Conservation (phyloP, 768 basidiomycete species). For the Coprinopsis cinerea region DNA sequence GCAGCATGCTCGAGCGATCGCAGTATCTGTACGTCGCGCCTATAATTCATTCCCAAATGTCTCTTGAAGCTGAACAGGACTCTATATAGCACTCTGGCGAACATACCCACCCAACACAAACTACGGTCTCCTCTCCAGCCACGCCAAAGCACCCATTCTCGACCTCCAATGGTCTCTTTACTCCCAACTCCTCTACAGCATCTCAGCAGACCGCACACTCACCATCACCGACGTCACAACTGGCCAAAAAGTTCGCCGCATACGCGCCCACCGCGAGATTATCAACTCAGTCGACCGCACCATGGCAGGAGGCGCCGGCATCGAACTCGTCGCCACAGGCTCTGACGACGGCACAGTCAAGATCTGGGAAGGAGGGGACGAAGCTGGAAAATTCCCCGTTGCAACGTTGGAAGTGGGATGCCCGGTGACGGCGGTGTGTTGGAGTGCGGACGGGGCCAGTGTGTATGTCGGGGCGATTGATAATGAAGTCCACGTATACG, state of each 20-base stretch:
- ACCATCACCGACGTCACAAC: conserved; percentile 73
- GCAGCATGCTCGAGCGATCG: conserved; percentile 90
- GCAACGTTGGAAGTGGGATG: conserved; percentile 81
- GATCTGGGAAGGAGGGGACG: conserved; percentile 86
- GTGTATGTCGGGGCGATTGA: conserved; percentile 92
- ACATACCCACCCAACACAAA: conserved; percentile 92
- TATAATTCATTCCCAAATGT: background rate
- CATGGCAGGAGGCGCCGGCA: conserved; percentile 75
- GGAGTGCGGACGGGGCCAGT: conserved; percentile 86
- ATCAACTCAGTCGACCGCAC: conserved; percentile 88
- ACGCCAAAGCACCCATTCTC: conserved; percentile 87
- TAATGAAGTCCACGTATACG: conserved; percentile 95
- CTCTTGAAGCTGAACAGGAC: background rate
- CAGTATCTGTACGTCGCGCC: conserved; percentile 67
- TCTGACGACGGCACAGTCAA: conserved; percentile 91
- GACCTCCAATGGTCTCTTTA: conserved; percentile 88
- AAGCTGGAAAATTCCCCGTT: conserved; percentile 65
- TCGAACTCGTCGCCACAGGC: conserved; percentile 81
- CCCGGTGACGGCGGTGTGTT: conserved; percentile 88
- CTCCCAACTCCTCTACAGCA: conserved; percentile 70
- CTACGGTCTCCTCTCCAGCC: conserved; percentile 77
- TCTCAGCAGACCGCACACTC: conserved; percentile 86
- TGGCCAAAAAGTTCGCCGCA: conserved; percentile 74
- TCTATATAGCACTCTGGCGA: conserved; percentile 69
- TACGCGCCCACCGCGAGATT: conserved; percentile 86